Base-by-base conservation (phyloP, 495 filamentous ascomycete genomes). In the Aspergillus campestris region DNA sequence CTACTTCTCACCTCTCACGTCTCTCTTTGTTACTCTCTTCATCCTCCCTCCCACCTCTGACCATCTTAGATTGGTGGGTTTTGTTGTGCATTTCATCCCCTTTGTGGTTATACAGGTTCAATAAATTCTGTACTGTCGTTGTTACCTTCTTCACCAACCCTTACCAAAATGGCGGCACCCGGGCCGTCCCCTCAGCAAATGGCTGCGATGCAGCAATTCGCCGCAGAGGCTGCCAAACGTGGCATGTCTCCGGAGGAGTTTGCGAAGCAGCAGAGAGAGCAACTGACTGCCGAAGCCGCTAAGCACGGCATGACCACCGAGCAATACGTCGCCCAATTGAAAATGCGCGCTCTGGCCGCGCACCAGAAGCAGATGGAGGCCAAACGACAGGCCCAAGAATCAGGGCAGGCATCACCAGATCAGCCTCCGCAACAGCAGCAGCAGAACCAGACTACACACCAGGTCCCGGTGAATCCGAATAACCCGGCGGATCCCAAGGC, bases 181-280 rank as follows among this genome's bases (percentile, higher is more conserved):
- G 80, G 80, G 70, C 86, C 86, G n/a, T 73, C 79, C 15, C 88
- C 87, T 47, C 83, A 95, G 69, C 87, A 95, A 70, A 83, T 95
- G 48, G 77, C 75, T 24, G 72, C 72, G 14, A 90, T 95, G 79
- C 87, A 94, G 60, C 87, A 92, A 66, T 71, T 95, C 50, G 85
- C 84, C 38, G 74, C 74, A 39, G 83, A 89, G 64, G 84, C 84
- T 31, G 73, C 83, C 52, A 81, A 78, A 67, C 74, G 80, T 54
- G 85, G 85, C 54, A 76, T 89, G 79, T 81, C 82, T 1, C 83
- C 85, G 1, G 82, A 82, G 46, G 71, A 87, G 64, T 86, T 87
- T 54, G 75, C 83, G 47, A 76, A 81, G 38, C 64, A 71, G 57
- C 72, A 77, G 53, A 68, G 72, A 18, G 71, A 74, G 44, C 70